A percentile compares a stretch with the other conserved stretches of the same genome.
Evolutionary conservation across 805 yeast species (phyloP).

Genomic region (Yamadazyma laniorum): DNA sequence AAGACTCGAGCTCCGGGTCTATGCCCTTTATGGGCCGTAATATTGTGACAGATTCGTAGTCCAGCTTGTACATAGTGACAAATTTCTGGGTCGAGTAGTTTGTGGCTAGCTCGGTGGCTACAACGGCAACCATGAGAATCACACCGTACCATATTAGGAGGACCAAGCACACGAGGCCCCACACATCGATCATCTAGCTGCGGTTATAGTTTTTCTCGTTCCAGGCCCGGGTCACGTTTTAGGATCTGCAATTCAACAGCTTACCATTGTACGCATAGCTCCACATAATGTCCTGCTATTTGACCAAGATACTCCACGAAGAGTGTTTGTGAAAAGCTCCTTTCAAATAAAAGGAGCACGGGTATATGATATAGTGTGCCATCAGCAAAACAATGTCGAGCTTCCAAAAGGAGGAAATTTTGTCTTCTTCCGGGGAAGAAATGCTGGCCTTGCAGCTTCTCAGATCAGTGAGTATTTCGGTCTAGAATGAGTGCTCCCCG

Average conservation of each 20-base stretch:
- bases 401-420: background rate
- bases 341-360: background rate
- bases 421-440: no score
- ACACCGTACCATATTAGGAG: constrained; percentile 37
- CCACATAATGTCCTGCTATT: no score
- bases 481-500: no score
- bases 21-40: constrained; percentile 81
- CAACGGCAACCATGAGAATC: constrained; percentile 34
- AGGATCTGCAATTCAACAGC: no score
- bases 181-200: constrained; percentile 4
- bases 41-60: constrained; percentile 57
- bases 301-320: no score
- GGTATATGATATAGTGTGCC: background rate
- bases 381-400: background rate
- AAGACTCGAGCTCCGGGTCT: constrained; percentile 69
- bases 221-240: no score
- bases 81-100: constrained; percentile 24
- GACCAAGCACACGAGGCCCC: constrained; percentile 5
- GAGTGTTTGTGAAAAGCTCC: no score
- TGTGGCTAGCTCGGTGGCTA: constrained; percentile 33
- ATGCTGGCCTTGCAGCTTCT: no score
- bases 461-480: no score
- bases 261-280: no score
- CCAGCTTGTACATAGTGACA: background rate
- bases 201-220: no score